phyloP scores from a whole-genome alignment of 2,329 filamentous ascomycete species.

The Cladobotryum protrusum region DNA sequence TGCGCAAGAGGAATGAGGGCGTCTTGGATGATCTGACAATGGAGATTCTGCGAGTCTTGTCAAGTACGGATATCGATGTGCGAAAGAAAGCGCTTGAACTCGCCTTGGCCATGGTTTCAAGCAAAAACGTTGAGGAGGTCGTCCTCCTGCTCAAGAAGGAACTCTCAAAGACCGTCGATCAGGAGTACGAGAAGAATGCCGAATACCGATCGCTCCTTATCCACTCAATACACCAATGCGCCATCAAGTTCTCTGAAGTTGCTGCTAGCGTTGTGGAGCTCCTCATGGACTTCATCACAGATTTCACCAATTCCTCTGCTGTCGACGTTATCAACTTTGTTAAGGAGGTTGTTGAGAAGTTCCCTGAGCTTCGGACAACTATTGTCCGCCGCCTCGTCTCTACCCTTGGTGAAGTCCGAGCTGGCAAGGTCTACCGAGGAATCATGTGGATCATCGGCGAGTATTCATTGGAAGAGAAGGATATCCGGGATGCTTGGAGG shows the following conservation, averaged over 20 bases:
- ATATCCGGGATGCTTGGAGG: constrained; percentile 96
- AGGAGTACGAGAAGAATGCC: constrained; percentile 97
- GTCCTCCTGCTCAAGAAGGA: constrained; percentile 96
- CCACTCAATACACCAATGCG: constrained; percentile 95
- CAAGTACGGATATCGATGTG: constrained; percentile 93
- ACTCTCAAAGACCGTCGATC: constrained; percentile 92
- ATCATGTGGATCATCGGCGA: constrained; percentile 98
- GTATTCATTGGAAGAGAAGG: constrained; percentile 87
- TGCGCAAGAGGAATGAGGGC: constrained; percentile 82
- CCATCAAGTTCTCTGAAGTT: constrained; percentile 98
- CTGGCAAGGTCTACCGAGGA: constrained; percentile 94
- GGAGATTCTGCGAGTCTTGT: constrained; percentile 92
- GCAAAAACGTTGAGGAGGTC: constrained; percentile 97
- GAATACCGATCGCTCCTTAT: constrained; percentile 94
- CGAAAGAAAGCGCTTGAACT: constrained; percentile 85
- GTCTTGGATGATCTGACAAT: constrained; percentile 91
- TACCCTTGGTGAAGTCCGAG: constrained; percentile 86
- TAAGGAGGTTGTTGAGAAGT: constrained; percentile 98
- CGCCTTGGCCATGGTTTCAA: constrained; percentile 95
- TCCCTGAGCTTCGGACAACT: constrained; percentile 78
- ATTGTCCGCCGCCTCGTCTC: constrained; percentile 86
- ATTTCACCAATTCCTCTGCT: constrained; percentile 95
- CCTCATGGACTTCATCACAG: constrained; percentile 97
- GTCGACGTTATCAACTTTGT: constrained; percentile 98
- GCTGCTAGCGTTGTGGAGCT: constrained; percentile 93